These are phyloP conservation scores for Wakefieldia striispora DNA, from an alignment of 768 basidiomycete species.

Conservation along the genomic window DNA sequence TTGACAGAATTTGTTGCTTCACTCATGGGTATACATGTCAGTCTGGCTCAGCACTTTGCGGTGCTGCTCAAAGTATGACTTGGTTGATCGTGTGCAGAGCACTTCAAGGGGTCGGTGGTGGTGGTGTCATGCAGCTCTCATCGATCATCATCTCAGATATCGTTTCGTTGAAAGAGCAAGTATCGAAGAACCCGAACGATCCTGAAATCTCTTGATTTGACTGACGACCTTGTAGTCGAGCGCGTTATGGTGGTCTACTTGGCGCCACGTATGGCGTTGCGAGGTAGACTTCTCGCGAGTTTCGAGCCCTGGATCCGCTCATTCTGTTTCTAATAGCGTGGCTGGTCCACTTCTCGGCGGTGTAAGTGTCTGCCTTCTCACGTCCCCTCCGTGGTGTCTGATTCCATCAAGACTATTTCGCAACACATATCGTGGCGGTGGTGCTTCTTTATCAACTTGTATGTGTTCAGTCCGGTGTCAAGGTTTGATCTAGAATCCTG, in stretches of 20 bases:
- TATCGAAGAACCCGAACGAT: neutral
- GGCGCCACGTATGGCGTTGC: slow-evolving; percentile 81
- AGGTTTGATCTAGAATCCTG: neutral
- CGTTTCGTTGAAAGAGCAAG: slow-evolving; percentile 73
- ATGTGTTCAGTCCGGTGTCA: slow-evolving; percentile 14
- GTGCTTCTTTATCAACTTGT: slow-evolving; percentile 80
- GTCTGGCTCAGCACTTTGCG: slow-evolving; percentile 79
- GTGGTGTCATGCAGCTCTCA: slow-evolving; percentile 71
- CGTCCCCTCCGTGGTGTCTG: neutral
- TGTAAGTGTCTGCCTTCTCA: slow-evolving; percentile 40
- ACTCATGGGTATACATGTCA: slow-evolving; percentile 26
- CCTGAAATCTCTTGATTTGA: neutral
- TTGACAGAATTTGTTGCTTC: neutral
- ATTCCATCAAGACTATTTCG: slow-evolving; percentile 50
- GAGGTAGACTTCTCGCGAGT: slow-evolving; percentile 28
- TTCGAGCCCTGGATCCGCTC: neutral
- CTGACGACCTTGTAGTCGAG: slow-evolving; percentile 47
- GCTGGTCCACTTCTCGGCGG: slow-evolving; percentile 82
- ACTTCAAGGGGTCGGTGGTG: slow-evolving; percentile 81
- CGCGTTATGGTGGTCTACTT: slow-evolving; percentile 71
- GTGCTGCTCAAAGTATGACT: slow-evolving; percentile 72
- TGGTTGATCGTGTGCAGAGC: slow-evolving; percentile 78
- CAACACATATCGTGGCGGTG: slow-evolving; percentile 80
- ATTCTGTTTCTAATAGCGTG: slow-evolving; percentile 39
- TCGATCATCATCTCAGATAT: slow-evolving; percentile 83